These are phyloP conservation scores for Corymbia citriodora DNA, from an alignment of 441 rosid species.

Conservation along the genomic window DNA sequence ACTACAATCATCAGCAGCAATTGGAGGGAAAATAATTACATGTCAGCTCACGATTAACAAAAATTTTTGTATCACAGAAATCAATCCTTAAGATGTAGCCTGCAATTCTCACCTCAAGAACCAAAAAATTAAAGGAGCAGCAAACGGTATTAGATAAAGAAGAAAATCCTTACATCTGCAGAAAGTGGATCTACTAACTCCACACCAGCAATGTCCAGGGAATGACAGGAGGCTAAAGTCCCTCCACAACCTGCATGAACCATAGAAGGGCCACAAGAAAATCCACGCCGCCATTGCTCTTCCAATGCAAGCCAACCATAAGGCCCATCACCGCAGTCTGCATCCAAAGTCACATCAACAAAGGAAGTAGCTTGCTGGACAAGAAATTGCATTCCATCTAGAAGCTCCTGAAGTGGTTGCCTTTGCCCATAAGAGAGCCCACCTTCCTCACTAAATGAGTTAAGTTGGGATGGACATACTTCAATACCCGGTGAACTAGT, in stretches of 20 bases:
- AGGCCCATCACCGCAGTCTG: slow-evolving; percentile 95
- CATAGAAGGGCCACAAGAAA: slow-evolving; percentile 97
- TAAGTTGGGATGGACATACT: slow-evolving; percentile 62
- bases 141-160: neutral
- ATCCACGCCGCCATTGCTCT: slow-evolving; percentile 96
- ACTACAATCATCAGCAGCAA: neutral
- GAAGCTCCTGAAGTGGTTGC: slow-evolving; percentile 93
- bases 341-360: slow-evolving; percentile 94
- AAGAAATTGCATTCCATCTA: slow-evolving; percentile 84
- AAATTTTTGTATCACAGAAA: neutral
- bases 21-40: neutral
- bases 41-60: neutral
- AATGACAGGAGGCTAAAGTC: slow-evolving; percentile 94
- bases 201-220: slow-evolving; percentile 90
- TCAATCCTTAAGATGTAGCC: neutral
- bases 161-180: slow-evolving; percentile 66
- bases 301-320: slow-evolving; percentile 99
- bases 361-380: slow-evolving; percentile 99
- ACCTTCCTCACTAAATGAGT: slow-evolving; percentile 76
- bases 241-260: slow-evolving; percentile 99
- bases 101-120: neutral
- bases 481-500: slow-evolving; percentile 68
- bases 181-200: slow-evolving; percentile 97
- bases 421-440: slow-evolving; percentile 83
- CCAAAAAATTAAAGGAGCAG: neutral